A percentile compares a stretch with the other conserved stretches of the same genome.
phyloP scores from a whole-genome alignment of 2,329 filamentous ascomycete species.

The Leptographium radiaticola region DNA sequence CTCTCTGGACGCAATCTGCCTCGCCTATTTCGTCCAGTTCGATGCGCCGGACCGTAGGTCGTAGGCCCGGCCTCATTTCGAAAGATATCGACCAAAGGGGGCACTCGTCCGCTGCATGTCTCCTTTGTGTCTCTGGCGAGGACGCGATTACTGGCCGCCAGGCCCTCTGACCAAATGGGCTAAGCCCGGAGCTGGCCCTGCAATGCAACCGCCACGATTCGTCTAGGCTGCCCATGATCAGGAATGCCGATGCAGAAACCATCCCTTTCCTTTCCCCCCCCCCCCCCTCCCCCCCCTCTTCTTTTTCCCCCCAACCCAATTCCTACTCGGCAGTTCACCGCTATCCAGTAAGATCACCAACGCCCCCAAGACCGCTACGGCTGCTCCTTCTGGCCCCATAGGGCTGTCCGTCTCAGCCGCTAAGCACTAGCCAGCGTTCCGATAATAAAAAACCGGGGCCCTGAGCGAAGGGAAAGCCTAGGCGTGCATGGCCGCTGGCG shows the following conservation, averaged over 20 bases:
- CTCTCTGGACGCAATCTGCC: too few relatives aligned
- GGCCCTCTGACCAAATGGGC: background rate
- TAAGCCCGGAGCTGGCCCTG: background rate
- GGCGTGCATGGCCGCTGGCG: too few relatives aligned
- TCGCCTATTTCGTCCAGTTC: background rate
- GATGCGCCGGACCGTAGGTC: background rate
- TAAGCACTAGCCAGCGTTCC: background rate
- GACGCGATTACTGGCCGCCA: background rate
- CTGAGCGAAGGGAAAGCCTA: too few relatives aligned
- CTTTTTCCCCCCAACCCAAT: too few relatives aligned
- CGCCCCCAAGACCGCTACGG: too few relatives aligned
- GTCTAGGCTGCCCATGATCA: too few relatives aligned
- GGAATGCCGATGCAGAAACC: too few relatives aligned
- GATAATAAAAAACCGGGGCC: too few relatives aligned
- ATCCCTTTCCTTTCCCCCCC: too few relatives aligned
- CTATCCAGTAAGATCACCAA: too few relatives aligned
- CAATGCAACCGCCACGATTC: too few relatives aligned
- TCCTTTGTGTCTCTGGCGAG: background rate
- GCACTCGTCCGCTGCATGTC: background rate
- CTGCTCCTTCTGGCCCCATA: background rate
- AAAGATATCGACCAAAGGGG: background rate
- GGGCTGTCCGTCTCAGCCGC: background rate
- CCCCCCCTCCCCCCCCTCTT: slow-evolving; percentile 20
- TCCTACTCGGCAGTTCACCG: too few relatives aligned
- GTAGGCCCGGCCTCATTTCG: background rate